These are phyloP conservation scores for Solanum pinnatisectum DNA, from an alignment of 257 asterid genomes.

Conservation along the genomic window DNA sequence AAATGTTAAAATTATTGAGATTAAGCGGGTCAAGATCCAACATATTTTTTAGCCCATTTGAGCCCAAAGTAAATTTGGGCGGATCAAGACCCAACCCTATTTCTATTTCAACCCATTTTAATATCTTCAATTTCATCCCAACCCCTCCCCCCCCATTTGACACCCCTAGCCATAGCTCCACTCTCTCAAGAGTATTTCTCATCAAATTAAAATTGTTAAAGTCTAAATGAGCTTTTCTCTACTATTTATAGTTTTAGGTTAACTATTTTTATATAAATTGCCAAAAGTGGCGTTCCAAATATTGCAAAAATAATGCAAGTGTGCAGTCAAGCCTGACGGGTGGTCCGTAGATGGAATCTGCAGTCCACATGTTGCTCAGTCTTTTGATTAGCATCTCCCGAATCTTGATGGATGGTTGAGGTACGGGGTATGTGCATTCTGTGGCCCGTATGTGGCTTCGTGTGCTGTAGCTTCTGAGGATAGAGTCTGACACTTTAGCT, in stretches of 20 bases:
- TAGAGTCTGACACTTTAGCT: neutral
- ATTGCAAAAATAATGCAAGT: neutral
- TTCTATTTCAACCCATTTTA: too few relatives aligned
- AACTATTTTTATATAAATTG: neutral
- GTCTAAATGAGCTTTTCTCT: neutral
- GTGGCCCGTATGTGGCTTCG: neutral
- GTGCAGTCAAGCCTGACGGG: neutral
- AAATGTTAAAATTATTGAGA: too few relatives aligned
- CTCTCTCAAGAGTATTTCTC: neutral
- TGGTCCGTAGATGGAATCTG: neutral
- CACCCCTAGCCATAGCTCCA: neutral
- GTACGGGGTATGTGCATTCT: neutral
- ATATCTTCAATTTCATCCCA: too few relatives aligned
- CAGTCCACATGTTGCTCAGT: neutral
- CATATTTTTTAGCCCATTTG: too few relatives aligned
- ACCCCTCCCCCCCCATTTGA: too few relatives aligned
- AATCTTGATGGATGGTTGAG: neutral
- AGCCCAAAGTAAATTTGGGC: too few relatives aligned
- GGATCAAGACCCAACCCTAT: too few relatives aligned
- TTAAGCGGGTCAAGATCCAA: too few relatives aligned
- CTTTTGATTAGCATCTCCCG: neutral
- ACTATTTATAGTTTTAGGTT: neutral
- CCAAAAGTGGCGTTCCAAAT: neutral
- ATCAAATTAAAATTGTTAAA: neutral
- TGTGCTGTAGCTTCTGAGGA: neutral